A percentile compares a stretch with the other conserved stretches of the same genome.
Conservation (phyloP, 1,139 yeast genomes). For the Candida sojae region DNA sequence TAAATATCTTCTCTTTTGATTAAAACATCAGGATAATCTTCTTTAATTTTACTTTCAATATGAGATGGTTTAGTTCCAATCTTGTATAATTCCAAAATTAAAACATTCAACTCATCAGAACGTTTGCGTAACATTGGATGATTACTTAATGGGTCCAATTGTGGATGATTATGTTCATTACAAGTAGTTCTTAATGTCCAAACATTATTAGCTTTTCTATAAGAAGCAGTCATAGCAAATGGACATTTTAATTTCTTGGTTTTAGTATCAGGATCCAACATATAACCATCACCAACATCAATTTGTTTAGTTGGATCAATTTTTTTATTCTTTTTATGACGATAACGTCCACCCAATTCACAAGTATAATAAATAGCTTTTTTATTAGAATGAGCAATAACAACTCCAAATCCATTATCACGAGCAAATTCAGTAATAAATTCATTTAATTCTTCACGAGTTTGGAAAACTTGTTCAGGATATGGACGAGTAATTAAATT, state of each 20-base stretch:
- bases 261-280: conserved; percentile 45
- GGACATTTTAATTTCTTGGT: conserved; percentile 60
- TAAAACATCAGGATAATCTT: conserved; percentile 55
- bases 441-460: conserved; percentile 53
- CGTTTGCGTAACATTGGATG: conserved; percentile 62
- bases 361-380: conserved; percentile 65
- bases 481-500: conserved; percentile 56
- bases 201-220: conserved; percentile 47
- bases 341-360: conserved; percentile 58
- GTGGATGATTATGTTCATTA: conserved; percentile 61
- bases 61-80: conserved; percentile 61
- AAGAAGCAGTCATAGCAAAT: conserved; percentile 59
- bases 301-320: conserved; percentile 24
- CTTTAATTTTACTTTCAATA: conserved; percentile 54
- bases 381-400: conserved; percentile 59
- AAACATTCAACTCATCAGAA: conserved; percentile 52
- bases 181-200: conserved; percentile 59
- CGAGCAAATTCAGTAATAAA: conserved; percentile 59
- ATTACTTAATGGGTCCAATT: conserved; percentile 55
- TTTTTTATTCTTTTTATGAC: conserved; percentile 51
- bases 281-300: conserved; percentile 38
- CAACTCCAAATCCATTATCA: conserved; percentile 61
- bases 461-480: conserved; percentile 54
- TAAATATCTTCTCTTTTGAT: conserved; percentile 60
- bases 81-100: conserved; percentile 54